Conservation (phyloP, 805 yeast species). For the Starmerella kuoi region DNA sequence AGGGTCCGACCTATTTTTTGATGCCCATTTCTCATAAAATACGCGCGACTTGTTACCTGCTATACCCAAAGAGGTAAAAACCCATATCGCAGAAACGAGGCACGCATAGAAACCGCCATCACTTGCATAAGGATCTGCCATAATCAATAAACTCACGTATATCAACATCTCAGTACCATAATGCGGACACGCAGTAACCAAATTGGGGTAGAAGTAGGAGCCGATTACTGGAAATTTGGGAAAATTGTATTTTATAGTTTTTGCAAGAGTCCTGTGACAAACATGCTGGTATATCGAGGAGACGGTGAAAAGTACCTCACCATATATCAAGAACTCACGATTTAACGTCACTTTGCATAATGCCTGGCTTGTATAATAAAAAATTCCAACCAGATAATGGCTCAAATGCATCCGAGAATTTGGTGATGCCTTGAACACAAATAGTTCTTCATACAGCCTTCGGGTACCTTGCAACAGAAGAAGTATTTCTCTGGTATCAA, state of each 20-base stretch:
- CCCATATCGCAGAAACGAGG: conserved; percentile 26
- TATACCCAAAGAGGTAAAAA: conserved; percentile 35
- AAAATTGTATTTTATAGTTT: conserved; percentile 40
- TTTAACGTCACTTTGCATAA: not conserved
- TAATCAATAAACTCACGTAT: conserved; percentile 29
- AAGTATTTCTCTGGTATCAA: conserved; percentile 7
- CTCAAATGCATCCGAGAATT: conserved; percentile 41
- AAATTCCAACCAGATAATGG: conserved; percentile 48
- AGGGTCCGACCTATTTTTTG: too few relatives aligned
- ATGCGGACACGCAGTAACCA: conserved; percentile 44
- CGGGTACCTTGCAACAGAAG: conserved; percentile 37
- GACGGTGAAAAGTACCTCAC: conserved; percentile 25
- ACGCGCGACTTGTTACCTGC: conserved; percentile 39
- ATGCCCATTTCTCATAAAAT: too few relatives aligned
- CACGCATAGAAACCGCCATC: conserved; percentile 11
- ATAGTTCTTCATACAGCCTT: conserved; percentile 39
- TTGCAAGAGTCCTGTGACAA: conserved; percentile 40
- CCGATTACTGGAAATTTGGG: conserved; percentile 37
- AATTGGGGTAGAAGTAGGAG: conserved; percentile 1
- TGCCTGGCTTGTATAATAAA: conserved; percentile 33
- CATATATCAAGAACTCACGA: too few relatives aligned
- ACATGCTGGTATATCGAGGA: conserved; percentile 37
- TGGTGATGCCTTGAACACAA: conserved; percentile 31
- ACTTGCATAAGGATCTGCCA: conserved; percentile 11
- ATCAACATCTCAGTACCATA: conserved; percentile 47